Evolutionary conservation across 805 yeast genomes (phyloP).

Genomic region (Nakazawaea holstii): DNA sequence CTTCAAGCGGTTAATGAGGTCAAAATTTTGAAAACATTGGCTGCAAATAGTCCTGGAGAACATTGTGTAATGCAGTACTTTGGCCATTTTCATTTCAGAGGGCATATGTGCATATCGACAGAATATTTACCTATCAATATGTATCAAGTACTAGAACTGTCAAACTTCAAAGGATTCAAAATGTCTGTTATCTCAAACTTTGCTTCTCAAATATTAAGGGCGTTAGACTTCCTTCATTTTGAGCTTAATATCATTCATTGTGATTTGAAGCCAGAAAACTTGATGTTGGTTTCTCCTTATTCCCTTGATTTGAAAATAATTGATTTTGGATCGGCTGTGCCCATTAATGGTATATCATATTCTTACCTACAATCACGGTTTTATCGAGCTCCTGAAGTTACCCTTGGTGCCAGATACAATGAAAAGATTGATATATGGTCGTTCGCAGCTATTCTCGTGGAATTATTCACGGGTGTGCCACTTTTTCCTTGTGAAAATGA

Average conservation of each 20-base stretch:
- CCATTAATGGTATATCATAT: conserved; percentile 34
- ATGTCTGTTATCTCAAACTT: conserved; percentile 36
- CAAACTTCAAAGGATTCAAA: conserved; percentile 44
- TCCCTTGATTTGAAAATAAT: conserved; percentile 57
- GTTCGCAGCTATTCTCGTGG: conserved; percentile 87
- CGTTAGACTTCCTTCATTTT: conserved; percentile 54
- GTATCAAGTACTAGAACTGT: conserved; percentile 50
- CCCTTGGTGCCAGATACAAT: conserved; percentile 58
- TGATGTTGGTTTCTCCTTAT: conserved; percentile 47
- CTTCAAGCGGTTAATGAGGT: conserved; percentile 77
- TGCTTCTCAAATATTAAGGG: conserved; percentile 50
- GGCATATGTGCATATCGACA: conserved; percentile 77
- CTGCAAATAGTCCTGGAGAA: conserved; percentile 21
- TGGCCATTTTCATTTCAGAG: conserved; percentile 73
- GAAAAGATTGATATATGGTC: conserved; percentile 82
- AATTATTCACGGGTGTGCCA: conserved; percentile 57
- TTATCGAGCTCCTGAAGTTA: conserved; percentile 76
- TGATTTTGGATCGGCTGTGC: conserved; percentile 74
- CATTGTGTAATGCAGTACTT: conserved; percentile 45
- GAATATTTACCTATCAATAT: conserved; percentile 67
- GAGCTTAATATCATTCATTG: conserved; percentile 61
- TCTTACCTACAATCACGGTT: conserved; percentile 61
- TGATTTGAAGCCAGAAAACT: conserved; percentile 82
- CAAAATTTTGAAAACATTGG: conserved; percentile 51
- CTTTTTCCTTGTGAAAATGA: conserved; percentile 46